phyloP scores from a whole-genome alignment of 2,329 filamentous ascomycete genomes.

The Colletotrichum costaricense region DNA sequence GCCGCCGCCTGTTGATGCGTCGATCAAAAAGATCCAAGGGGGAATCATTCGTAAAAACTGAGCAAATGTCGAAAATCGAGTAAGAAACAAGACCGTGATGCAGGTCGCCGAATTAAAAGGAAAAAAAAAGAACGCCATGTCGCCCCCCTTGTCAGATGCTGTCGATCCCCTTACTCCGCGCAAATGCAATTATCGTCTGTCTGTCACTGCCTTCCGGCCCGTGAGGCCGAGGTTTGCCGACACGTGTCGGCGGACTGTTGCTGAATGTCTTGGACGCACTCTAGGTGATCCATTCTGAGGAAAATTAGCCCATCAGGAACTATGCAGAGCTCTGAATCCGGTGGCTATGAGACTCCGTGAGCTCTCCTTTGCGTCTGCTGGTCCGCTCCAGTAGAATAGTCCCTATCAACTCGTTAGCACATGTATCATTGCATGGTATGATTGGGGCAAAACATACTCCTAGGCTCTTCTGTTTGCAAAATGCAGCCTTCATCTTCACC shows the following conservation, averaged over 20 bases:
- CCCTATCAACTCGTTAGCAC: conserved; percentile 59
- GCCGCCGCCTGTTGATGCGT: not conserved
- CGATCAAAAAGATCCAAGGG: not conserved
- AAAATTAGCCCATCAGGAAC: conserved; percentile 44
- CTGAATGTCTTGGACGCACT: conserved; percentile 15
- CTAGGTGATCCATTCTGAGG: conserved; percentile 10
- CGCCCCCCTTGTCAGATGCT: conserved; percentile 16
- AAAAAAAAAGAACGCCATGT: conserved; percentile 18
- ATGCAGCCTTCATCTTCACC: conserved; percentile 79
- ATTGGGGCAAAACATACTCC: conserved; percentile 60
- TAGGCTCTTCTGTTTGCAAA: conserved; percentile 76
- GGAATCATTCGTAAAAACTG: not conserved
- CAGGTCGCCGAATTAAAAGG: not conserved
- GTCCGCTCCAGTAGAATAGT: conserved; percentile 86
- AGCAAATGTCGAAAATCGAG: not conserved
- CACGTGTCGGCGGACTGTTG: conserved; percentile 20
- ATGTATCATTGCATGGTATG: not conserved
- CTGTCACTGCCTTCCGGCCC: conserved; percentile 16
- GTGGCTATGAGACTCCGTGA: conserved; percentile 68
- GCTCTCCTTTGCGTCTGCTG: conserved; percentile 71
- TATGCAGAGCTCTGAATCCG: conserved; percentile 69
- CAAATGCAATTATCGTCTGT: conserved; percentile 22
- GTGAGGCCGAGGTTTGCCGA: conserved; percentile 30
- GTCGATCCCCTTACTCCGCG: conserved; percentile 21
- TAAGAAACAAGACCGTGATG: not conserved